These are phyloP conservation scores for Acaromyces ingoldii DNA, from an alignment of 1,284 basidiomycete species.

Conservation along the genomic window DNA sequence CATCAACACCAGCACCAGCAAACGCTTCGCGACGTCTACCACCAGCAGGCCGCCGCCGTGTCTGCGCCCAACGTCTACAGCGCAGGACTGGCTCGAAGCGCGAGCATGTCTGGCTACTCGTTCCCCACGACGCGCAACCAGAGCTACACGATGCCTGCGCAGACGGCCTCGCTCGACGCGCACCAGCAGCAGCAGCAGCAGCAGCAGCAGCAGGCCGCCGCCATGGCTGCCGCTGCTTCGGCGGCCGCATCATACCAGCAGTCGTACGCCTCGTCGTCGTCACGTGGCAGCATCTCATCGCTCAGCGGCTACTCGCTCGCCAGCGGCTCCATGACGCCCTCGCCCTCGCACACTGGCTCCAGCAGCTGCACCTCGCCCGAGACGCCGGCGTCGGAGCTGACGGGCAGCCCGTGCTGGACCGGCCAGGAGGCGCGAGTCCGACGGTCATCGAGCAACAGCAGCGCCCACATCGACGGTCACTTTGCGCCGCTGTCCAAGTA, in stretches of 20 bases:
- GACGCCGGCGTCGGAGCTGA: conserved; percentile 39
- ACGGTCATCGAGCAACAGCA: too few species aligned
- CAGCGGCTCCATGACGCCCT: conserved; percentile 23
- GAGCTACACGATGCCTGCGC: conserved; percentile 36
- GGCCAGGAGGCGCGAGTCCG: neutral
- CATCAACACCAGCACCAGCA: too few species aligned
- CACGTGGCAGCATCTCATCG: conserved; percentile 20
- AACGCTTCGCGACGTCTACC: too few species aligned
- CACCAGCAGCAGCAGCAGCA: conserved; percentile 8
- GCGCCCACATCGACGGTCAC: too few species aligned
- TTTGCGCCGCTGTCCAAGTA: too few species aligned
- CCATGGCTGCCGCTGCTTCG: conserved; percentile 17
- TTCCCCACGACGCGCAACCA: conserved; percentile 15
- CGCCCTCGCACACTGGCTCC: conserved; percentile 24
- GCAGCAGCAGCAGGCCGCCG: conserved; percentile 22
- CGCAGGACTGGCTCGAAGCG: too few species aligned
- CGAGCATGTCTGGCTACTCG: too few species aligned
- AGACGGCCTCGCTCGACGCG: conserved; percentile 16
- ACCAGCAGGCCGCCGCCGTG: too few species aligned
- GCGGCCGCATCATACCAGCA: conserved; percentile 2
- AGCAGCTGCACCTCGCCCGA: conserved; percentile 44
- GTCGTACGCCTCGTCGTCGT: conserved; percentile 11
- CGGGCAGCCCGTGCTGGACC: conserved; percentile 5
- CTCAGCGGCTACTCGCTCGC: conserved; percentile 24
- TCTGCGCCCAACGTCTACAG: conserved; percentile 18